phyloP scores from a whole-genome alignment of 768 basidiomycete species.

The Boletus patriciae region DNA sequence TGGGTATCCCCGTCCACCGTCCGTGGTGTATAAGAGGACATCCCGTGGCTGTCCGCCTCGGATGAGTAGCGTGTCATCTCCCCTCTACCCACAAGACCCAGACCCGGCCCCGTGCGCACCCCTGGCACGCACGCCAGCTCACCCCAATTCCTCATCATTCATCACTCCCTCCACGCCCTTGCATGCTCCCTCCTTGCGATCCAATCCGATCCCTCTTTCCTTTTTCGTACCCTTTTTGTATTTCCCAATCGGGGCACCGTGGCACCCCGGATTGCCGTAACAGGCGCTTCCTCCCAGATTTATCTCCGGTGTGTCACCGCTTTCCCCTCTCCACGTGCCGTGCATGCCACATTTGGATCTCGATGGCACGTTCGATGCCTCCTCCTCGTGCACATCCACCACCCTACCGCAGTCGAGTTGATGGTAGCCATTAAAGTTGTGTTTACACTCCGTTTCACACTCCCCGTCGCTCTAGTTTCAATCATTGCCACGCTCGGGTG shows the following conservation, averaged over 20 bases:
- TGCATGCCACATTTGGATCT: conserved; percentile 23
- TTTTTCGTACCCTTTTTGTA: conserved; percentile 14
- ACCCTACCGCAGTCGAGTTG: conserved; percentile 24
- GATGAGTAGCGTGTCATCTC: conserved; percentile 10
- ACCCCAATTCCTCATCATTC: conserved; percentile 24
- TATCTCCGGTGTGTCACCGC: conserved; percentile 26
- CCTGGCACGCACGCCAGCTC: conserved; percentile 16
- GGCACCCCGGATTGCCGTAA: conserved; percentile 34
- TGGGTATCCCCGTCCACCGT: background rate
- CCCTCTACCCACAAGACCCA: conserved; percentile 31
- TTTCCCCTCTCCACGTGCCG: conserved; percentile 19
- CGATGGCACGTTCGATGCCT: conserved; percentile 15
- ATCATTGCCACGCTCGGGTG: conserved; percentile 15
- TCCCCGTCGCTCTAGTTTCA: conserved; percentile 1
- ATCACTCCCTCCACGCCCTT: conserved; percentile 25
- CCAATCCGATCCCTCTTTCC: conserved; percentile 21
- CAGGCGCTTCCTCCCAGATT: conserved; percentile 20
- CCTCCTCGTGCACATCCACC: conserved; percentile 16
- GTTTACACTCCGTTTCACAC: conserved; percentile 1
- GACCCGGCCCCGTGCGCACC: conserved; percentile 17
- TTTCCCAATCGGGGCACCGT: conserved; percentile 22
- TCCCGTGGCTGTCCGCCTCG: conserved; percentile 24
- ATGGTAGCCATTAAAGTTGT: background rate
- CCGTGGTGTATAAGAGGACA: conserved; percentile 23
- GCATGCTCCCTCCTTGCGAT: conserved; percentile 9